These are phyloP conservation scores for Mortierella sp. DNA, from an alignment of 371 early-diverging fungal species.

Conservation along the genomic window DNA sequence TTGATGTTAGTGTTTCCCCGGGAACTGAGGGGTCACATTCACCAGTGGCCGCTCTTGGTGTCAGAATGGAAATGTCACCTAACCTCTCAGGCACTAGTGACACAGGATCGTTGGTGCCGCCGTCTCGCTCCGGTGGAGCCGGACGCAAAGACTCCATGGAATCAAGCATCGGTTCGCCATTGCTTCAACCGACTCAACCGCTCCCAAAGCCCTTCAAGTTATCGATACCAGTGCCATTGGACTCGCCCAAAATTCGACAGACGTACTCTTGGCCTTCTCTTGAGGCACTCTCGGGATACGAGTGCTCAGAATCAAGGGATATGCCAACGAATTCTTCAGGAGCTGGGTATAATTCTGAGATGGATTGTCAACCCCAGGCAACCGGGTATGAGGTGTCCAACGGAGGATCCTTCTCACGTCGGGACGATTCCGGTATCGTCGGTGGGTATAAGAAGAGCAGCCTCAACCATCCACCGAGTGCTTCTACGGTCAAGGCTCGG, in stretches of 20 bases:
- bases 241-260: conserved; percentile 35
- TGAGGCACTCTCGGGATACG: conserved; percentile 8
- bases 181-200: background rate
- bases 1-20: too few relatives aligned
- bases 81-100: too few relatives aligned
- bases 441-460: background rate
- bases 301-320: background rate
- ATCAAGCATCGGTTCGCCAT: background rate
- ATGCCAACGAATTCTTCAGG: background rate
- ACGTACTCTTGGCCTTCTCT: conserved; percentile 39
- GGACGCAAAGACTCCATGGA: conserved; percentile 1
- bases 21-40: too few relatives aligned
- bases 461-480: background rate
- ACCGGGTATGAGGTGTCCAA: background rate
- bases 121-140: background rate
- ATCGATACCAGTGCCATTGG: conserved; percentile 32
- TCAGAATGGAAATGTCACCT: too few relatives aligned
- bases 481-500: conserved; percentile 14
- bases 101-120: background rate
- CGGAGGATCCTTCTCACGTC: too few relatives aligned
- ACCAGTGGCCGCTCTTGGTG: background rate
- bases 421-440: background rate
- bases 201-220: conserved; percentile 28
- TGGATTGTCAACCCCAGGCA: conserved; percentile 11
- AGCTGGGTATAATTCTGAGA: conserved; percentile 7